These are phyloP conservation scores for Glycyrrhiza uralensis DNA, from an alignment of 306 rosid genomes.

Conservation along the genomic window DNA sequence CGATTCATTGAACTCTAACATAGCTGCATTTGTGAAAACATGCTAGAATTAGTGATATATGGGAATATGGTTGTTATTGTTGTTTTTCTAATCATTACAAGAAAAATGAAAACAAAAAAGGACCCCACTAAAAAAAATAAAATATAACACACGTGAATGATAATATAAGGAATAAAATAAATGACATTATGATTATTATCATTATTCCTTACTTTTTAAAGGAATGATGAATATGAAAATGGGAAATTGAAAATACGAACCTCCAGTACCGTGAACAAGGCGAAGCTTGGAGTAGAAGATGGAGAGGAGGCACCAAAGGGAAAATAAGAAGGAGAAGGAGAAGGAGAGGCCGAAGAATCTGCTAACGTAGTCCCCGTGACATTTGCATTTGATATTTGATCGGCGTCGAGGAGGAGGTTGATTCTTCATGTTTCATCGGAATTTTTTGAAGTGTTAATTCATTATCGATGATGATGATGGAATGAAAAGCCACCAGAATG, in stretches of 20 bases:
- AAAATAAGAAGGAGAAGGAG: conserved; percentile 64
- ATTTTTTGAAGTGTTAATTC: neutral
- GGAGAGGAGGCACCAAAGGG: conserved; percentile 62
- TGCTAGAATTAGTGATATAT: conserved; percentile 29
- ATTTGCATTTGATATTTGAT: conserved; percentile 33
- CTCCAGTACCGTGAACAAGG: conserved; percentile 64
- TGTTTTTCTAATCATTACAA: conserved; percentile 22
- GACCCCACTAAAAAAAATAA: neutral
- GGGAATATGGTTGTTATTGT: conserved; percentile 21
- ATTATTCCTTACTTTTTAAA: neutral
- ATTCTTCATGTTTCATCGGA: conserved; percentile 51
- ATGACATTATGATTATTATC: neutral
- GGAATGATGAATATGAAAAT: neutral
- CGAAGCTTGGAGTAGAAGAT: conserved; percentile 53
- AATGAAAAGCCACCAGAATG: no score
- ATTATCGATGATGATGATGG: neutral
- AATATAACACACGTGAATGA: neutral
- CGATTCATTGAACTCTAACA: conserved; percentile 44
- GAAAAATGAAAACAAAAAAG: neutral
- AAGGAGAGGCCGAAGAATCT: conserved; percentile 61
- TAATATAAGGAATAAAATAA: neutral
- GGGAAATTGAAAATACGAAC: conserved; percentile 9
- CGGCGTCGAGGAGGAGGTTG: conserved; percentile 25
- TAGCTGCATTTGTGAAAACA: conserved; percentile 35
- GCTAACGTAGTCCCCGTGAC: conserved; percentile 19